Evolutionary conservation across 2,329 filamentous ascomycete species (phyloP).

Genomic region (Pyricularia sp.): DNA sequence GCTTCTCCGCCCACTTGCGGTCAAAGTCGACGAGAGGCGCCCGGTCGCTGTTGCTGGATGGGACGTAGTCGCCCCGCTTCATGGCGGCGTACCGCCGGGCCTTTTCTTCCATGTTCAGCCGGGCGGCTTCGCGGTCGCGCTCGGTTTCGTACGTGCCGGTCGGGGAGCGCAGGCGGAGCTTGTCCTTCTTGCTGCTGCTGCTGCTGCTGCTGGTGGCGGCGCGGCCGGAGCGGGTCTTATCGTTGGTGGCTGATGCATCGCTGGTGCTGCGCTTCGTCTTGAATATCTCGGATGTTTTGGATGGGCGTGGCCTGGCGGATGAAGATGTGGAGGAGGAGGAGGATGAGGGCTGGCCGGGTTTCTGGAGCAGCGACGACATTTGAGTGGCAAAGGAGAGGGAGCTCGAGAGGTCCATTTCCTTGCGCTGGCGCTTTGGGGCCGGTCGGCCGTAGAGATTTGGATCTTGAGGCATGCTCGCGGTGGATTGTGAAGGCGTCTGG

Average conservation of each 20-base stretch:
- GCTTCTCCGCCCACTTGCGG: constrained; percentile 78
- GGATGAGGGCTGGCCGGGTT: constrained; percentile 29
- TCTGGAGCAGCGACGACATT: constrained; percentile 70
- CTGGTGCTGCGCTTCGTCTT: constrained; percentile 34
- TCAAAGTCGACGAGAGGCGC: constrained; percentile 85
- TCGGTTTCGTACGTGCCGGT: constrained; percentile 53
- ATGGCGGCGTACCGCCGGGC: constrained; percentile 79
- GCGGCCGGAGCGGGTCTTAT: constrained; percentile 46
- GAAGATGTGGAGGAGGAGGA: constrained; percentile 25
- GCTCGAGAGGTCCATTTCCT: constrained; percentile 60
- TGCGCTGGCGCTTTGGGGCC: constrained; percentile 58
- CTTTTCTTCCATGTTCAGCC: constrained; percentile 82
- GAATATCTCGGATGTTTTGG: constrained; percentile 61
- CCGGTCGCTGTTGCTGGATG: constrained; percentile 44
- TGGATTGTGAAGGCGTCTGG: neutral
- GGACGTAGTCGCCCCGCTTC: constrained; percentile 80
- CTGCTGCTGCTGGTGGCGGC: neutral
- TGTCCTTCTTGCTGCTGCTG: neutral
- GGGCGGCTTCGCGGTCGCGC: constrained; percentile 59
- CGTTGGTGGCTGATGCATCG: constrained; percentile 23
- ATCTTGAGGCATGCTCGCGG: constrained; percentile 48
- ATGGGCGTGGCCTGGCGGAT: constrained; percentile 41
- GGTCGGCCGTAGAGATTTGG: constrained; percentile 69
- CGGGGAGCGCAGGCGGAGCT: constrained; percentile 40
- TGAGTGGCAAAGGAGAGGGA: constrained; percentile 83